phyloP scores from a whole-genome alignment of 1,284 basidiomycete genomes.

The Cutaneotrichosporon sp. region DNA sequence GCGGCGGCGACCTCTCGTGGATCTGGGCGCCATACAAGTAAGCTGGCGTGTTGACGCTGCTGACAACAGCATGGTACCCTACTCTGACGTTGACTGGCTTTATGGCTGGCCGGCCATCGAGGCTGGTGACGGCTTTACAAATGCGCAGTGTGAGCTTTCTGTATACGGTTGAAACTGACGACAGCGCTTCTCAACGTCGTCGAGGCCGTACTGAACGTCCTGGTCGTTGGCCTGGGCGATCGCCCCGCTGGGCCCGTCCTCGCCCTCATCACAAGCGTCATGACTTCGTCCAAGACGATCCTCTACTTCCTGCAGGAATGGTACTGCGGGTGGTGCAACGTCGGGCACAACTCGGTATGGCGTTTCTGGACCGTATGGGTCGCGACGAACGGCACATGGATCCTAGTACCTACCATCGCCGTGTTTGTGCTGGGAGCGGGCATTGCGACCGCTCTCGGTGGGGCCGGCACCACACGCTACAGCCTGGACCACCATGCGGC shows the following conservation, averaged over 20 bases:
- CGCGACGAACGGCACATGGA: slow-evolving; percentile 61
- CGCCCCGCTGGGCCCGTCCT: slow-evolving; percentile 56
- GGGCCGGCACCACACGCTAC: background rate
- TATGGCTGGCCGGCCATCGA: slow-evolving; percentile 66
- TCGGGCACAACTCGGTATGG: slow-evolving; percentile 64
- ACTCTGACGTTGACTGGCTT: slow-evolving; percentile 58
- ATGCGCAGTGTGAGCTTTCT: slow-evolving; percentile 70
- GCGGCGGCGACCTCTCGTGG: slow-evolving; percentile 80
- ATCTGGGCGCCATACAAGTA: slow-evolving; percentile 73
- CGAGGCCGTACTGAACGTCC: slow-evolving; percentile 68
- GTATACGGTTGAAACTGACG: background rate
- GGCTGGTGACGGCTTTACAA: slow-evolving; percentile 71
- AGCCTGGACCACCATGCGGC: background rate
- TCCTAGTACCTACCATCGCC: slow-evolving; percentile 34
- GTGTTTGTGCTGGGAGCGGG: slow-evolving; percentile 29
- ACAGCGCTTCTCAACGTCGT: slow-evolving; percentile 72
- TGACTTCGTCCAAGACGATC: slow-evolving; percentile 78
- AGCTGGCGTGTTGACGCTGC: slow-evolving; percentile 6
- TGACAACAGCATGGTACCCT: slow-evolving; percentile 24
- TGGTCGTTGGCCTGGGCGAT: slow-evolving; percentile 65
- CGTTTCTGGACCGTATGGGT: slow-evolving; percentile 61
- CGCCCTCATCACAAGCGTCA: slow-evolving; percentile 64
- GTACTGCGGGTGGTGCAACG: slow-evolving; percentile 55
- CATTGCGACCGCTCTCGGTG: slow-evolving; percentile 19
- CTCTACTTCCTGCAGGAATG: slow-evolving; percentile 67